Base-by-base conservation (phyloP, 805 yeast species). In the Wickerhamomyces sydowiorum region DNA sequence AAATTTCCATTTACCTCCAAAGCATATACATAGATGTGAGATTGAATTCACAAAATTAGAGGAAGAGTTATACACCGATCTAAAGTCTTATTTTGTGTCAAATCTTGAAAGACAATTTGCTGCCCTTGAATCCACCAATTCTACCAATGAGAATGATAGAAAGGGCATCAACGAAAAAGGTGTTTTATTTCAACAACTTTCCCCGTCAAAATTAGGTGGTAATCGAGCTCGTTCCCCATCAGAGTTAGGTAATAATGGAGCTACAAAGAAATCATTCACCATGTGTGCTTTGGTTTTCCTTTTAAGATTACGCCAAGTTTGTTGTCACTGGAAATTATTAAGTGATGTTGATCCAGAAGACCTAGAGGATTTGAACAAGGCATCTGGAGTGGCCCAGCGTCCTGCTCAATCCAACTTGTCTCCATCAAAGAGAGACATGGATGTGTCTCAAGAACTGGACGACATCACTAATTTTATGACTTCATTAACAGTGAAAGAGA, bases 251-350 rank as follows among this genome's bases (percentile, higher is more conserved):
- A n/a, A 6, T 17, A 29, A 17, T 7, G 10, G 15, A 5, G 14
- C 30, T 7, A 7, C 8, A 23, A 42, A 19, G 24, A 40, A 39
- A 23, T 38, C 49, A 5, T 44, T 38, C 28, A 61, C 60, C 36
- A 45, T 61, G 41, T 35, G 41, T 36, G 62, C 60, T 0, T 50
- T 64, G 37, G 57, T 56, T 3, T 50, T 54, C 31, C 49, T 67
- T 3, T 50, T 68, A 37, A 48, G 72, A 41, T 50, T 68, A 21
- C 55, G 72, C 25, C 72, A 68, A 40, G 44, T 55, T 2, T 63
- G 69, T 38, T 64, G 68, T 39, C 69, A 64, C 40, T 60, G 60
- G 60, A 57, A 49, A 37, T 36, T 54, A 18, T 42, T 53, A 17
- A 38, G 47, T 7, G 45, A 43, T 17, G 23, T 45, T 25, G 39